Evolutionary conservation across 805 yeast species (phyloP).

Genomic region (Candida palmyrensis): DNA sequence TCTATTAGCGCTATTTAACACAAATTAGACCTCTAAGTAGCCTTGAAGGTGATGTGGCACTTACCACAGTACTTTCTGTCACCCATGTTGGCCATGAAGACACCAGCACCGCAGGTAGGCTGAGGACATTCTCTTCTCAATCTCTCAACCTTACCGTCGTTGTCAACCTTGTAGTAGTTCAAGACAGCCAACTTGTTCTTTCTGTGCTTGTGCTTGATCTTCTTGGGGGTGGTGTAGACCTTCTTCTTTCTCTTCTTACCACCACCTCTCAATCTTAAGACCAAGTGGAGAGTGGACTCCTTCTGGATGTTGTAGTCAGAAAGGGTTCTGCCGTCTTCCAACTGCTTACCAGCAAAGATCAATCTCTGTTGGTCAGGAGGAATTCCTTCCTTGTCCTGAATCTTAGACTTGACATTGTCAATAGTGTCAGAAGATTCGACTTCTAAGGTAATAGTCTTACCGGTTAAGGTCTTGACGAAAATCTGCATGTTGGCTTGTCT

Average conservation of each 20-base stretch:
- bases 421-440: slow-evolving; percentile 98
- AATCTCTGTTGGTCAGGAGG: slow-evolving; percentile 99
- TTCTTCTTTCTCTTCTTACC: slow-evolving; percentile 99
- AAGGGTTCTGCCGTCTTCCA: slow-evolving; percentile 98
- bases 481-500: slow-evolving; percentile 67
- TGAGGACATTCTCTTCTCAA: slow-evolving; percentile 97
- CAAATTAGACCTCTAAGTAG: slow-evolving; percentile 11
- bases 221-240: slow-evolving; percentile 99
- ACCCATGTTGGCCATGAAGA: slow-evolving; percentile 98
- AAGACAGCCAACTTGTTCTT: slow-evolving; percentile 98
- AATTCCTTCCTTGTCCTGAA: slow-evolving; percentile 98
- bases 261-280: slow-evolving; percentile 92
- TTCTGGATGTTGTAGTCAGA: slow-evolving; percentile 99
- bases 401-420: slow-evolving; percentile 97
- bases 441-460: slow-evolving; percentile 98
- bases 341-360: slow-evolving; percentile 99
- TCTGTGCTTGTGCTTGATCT: slow-evolving; percentile 99
- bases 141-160: slow-evolving; percentile 97
- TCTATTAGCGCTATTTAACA: background rate
- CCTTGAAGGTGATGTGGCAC: slow-evolving; percentile 92
- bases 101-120: slow-evolving; percentile 96
- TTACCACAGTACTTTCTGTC: slow-evolving; percentile 99
- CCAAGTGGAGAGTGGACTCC: slow-evolving; percentile 97
- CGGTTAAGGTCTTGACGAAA: slow-evolving; percentile 98
- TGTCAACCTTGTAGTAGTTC: slow-evolving; percentile 98